A percentile compares a stretch with the other conserved stretches of the same genome.
phyloP scores from a whole-genome alignment of 1,284 basidiomycete genomes.

The Phellinidium pouzarii region DNA sequence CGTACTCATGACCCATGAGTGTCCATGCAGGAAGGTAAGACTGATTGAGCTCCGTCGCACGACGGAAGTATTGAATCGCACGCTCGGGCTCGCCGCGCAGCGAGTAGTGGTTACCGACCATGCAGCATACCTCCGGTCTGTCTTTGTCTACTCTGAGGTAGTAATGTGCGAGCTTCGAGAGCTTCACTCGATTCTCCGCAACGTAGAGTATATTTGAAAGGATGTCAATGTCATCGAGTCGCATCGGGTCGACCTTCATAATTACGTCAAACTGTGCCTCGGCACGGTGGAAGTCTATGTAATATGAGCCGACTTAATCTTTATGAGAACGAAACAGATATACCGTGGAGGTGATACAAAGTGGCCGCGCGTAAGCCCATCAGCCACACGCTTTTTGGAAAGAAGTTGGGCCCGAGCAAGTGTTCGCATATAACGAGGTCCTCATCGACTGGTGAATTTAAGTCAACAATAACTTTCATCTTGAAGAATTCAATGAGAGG shows the following conservation, averaged over 20 bases:
- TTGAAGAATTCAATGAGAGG: constrained; percentile 84
- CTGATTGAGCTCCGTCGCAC: constrained; percentile 90
- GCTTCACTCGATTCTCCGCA: constrained; percentile 80
- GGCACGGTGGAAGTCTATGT: constrained; percentile 77
- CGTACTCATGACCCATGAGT: constrained; percentile 98
- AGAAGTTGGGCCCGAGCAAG: constrained; percentile 63
- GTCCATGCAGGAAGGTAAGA: constrained; percentile 98
- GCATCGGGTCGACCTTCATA: constrained; percentile 74
- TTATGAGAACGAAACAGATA: constrained; percentile 6
- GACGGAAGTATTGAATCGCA: constrained; percentile 91
- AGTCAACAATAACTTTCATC: constrained; percentile 82
- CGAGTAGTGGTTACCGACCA: constrained; percentile 98
- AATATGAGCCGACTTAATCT: too few relatives aligned
- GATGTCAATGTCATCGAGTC: constrained; percentile 93
- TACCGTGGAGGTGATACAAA: constrained; percentile 87
- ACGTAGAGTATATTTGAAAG: constrained; percentile 98
- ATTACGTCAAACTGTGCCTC: constrained; percentile 81
- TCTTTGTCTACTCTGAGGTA: constrained; percentile 85
- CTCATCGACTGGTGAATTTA: constrained; percentile 83
- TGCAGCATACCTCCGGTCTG: constrained; percentile 89
- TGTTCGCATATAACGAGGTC: constrained; percentile 74
- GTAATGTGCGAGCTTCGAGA: constrained; percentile 90
- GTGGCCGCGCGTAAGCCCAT: constrained; percentile 82
- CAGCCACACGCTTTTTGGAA: constrained; percentile 81
- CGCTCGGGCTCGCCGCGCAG: constrained; percentile 90